Evolutionary conservation across 1,284 basidiomycete genomes (phyloP), one percentile per base, ranked within the genome.

Genomic region (Pisolithus thermaeus): DNA sequence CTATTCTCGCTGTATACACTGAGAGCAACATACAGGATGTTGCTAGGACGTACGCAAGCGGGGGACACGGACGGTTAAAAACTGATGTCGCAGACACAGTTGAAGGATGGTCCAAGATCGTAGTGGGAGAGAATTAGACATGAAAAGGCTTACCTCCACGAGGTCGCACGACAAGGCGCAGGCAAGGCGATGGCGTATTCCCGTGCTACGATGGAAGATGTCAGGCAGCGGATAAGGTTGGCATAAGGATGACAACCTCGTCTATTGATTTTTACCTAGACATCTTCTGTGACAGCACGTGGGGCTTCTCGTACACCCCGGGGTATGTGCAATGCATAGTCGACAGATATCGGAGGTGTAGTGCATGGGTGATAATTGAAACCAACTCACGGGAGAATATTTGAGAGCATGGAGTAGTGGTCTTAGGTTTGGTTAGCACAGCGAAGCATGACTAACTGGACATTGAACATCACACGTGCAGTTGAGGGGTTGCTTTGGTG

Each of bases 31-130:
- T 80, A 3, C 64, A 69, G 0, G 62, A 69, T 0, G 72, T 86
- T 16, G 80, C 82, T 0, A 59, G 57, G 47, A 68, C 72, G 6
- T 87, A 86, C 58, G 69, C 70, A 46, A 72, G 72, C 47, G 80
- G 82, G 61, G 79, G 78, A 4, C 87, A 87, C 52, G 83, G 79
- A 0, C 64, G 78, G 20, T 69, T 97, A 53, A 97, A 98, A 70
- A 68, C 61, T 1, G 84, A 85, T 36, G 82, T 93, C 2, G 76
- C 77, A 0, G 89, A 90, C 3, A 86, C 84, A 0, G 74, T 97
- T 1, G 81, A 88, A 40, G 81, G 81, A 55, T 66, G 73, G 73
- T 0, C 90, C 96, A 7, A 75, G 92, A 40, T 72, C 66, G 0
- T 84, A 90, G 63, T 90, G 90, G 56, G 74, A 80, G 58, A 75